These are phyloP conservation scores for Sporothrix dimorphospora DNA, from an alignment of 2,329 filamentous ascomycete genomes.

Conservation along the genomic window DNA sequence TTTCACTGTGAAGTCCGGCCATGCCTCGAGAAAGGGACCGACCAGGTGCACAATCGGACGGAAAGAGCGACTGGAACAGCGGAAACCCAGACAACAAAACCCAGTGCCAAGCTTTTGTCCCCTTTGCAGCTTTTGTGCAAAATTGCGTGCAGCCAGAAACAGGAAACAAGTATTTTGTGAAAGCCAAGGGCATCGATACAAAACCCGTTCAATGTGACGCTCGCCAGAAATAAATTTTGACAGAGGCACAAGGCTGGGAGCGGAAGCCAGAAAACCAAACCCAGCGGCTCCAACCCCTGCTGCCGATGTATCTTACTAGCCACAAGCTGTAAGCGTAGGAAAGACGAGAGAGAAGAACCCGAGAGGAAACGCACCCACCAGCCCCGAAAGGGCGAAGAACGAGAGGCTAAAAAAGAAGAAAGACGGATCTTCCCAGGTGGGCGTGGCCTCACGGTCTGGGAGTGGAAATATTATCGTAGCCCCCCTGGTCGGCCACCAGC, in stretches of 20 bases:
- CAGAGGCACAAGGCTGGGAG: constrained; percentile 7
- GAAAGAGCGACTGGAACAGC: background rate
- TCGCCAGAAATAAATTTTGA: background rate
- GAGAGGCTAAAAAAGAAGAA: constrained; percentile 12
- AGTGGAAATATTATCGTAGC: background rate
- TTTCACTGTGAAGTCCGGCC: background rate
- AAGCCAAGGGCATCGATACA: background rate
- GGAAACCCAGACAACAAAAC: background rate
- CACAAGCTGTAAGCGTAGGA: background rate
- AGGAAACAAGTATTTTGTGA: background rate
- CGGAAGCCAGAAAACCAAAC: background rate
- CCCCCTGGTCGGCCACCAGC: background rate
- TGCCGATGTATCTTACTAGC: constrained; percentile 13
- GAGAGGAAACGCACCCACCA: background rate
- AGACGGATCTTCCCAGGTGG: constrained; percentile 13
- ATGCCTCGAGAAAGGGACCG: background rate
- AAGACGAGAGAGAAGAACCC: background rate
- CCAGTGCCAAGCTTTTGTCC: background rate
- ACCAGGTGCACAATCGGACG: background rate
- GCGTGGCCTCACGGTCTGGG: constrained; percentile 3
- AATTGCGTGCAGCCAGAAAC: background rate
- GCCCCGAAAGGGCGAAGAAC: background rate
- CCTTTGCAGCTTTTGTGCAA: background rate
- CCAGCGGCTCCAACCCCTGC: background rate
- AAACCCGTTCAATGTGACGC: background rate